Evolutionary conservation across 257 asterid genomes (phyloP).

Genomic region (Cordia subcordata): DNA sequence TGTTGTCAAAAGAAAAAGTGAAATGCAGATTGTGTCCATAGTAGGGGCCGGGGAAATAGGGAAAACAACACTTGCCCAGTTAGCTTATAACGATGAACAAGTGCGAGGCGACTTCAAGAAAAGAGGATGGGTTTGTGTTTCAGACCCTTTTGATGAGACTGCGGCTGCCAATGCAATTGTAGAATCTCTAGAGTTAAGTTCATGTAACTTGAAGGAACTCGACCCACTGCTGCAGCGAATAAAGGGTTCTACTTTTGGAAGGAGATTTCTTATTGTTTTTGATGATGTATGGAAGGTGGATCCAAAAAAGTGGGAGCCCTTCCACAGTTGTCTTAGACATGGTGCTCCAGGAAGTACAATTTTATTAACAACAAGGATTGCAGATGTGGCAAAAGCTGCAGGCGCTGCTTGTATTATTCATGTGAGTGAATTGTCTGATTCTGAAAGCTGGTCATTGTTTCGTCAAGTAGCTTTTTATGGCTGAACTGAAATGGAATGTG

Average conservation of each 20-base stretch:
- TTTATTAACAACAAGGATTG: slow-evolving; percentile 20
- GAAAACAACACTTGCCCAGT: slow-evolving; percentile 23
- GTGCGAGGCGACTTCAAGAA: slow-evolving; percentile 14
- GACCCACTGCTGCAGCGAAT: slow-evolving; percentile 6
- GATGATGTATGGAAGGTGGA: slow-evolving; percentile 26
- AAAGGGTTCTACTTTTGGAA: slow-evolving; percentile 11
- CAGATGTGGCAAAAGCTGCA: slow-evolving; percentile 9
- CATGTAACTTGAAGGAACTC: slow-evolving; percentile 5
- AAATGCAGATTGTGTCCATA: neutral
- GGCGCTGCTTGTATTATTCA: slow-evolving; percentile 5
- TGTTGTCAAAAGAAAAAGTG: slow-evolving; percentile 6
- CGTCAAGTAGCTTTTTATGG: slow-evolving; percentile 1
- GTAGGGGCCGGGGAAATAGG: slow-evolving; percentile 27
- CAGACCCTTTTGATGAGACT: slow-evolving; percentile 12
- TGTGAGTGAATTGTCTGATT: too few relatives aligned
- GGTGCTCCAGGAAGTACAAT: slow-evolving; percentile 12
- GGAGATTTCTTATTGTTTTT: slow-evolving; percentile 15
- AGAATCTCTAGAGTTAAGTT: neutral
- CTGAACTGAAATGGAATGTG: slow-evolving; percentile 12
- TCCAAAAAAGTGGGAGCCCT: slow-evolving; percentile 15
- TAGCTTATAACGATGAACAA: slow-evolving; percentile 18
- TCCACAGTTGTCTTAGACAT: slow-evolving; percentile 6
- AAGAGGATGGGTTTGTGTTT: slow-evolving; percentile 17
- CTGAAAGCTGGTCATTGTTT: neutral
- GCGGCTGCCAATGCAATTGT: slow-evolving; percentile 8